Evolutionary conservation across 176 grass and related monocot genomes (phyloP), one percentile per base, ranked within the genome.

Genomic region (Calamus simplicifolius): DNA sequence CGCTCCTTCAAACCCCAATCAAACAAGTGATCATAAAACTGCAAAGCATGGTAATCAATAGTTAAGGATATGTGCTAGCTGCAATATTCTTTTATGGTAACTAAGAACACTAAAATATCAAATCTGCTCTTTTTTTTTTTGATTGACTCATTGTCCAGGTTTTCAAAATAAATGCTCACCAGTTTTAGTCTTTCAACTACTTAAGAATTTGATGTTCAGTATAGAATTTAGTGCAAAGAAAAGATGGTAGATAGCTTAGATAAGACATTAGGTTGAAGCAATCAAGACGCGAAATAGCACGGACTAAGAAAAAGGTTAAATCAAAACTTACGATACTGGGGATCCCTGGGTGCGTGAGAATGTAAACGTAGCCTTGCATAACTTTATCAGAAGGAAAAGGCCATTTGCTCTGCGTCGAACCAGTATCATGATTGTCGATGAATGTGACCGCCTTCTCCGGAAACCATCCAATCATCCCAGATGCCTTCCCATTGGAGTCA

Each of bases 351-450:
- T 95, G 89, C 1, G 89, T 95, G 25, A 93, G 77, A 59, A 93
- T 93, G 72, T 87, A 93, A 29, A 77, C 80, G 38, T 93, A 93
- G 52, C 89, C 89, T 28, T 84, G 89, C 77, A 87, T 87, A 70
- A 93, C 74, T 77, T 93, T 93, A 43, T 87, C 80, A 0, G 80
- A 55, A 0, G 89, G 89, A 66, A 93, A 93, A 1, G 89, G 84
- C 84, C 64, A 68, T 10, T 68, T 25, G 26, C 58, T 82, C 72
- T 95, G 85, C 0, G 89, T 89, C 29, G 85, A 95, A 0, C 85
- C 85, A 0, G 90, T 95, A 58, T 95, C 90, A 71, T 95, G 90
- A 66, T 95, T 95, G 63, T 95, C 85, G 13, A 95, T 51, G 78
- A 95, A 95, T 0, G 90, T 89, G 62, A 95, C 90, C 0, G 85